Base-by-base conservation (phyloP, 2,329 filamentous ascomycete species). In the Colletotrichum destructivum region DNA sequence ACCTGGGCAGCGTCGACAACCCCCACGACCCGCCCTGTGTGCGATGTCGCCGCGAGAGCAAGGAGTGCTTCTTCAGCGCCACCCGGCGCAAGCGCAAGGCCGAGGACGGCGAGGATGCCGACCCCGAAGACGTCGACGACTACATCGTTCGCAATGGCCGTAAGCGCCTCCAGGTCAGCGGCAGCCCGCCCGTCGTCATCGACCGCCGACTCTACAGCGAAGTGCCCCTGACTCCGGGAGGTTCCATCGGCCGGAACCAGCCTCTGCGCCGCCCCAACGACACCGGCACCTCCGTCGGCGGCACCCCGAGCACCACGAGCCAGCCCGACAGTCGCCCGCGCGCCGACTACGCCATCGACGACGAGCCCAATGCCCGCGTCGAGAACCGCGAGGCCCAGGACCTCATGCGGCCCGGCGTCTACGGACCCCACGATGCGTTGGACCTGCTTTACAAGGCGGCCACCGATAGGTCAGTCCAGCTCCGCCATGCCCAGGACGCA, bases 51-150 rank as follows among this genome's bases (percentile, higher is more conserved):
- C 92, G 96, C 76, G 96, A 99, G 86, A 94, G 92, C 84, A 98
- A 98, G 82, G 93, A 98, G 78, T 99, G 96, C 86, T 97, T 93
- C 88, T 99, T 99, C 86, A 97, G 95, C 74, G 94, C 95, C 23
- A 98, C 95, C 42, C 89, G 96, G 62, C 91, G 96, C 79, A 98
- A 98, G 90, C 91, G 95, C 80, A 97, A 96, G 87, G 88, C 88
- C 59, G 90, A 87, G 75, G 86, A 93, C 75, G 89, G 84, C 77
- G 77, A 85, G 46, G 87, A 84, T 64, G 82, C 82, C 68, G 84
- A 86, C 69, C 80, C 79, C 56, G 71, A 75, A 64, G 81, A 82
- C 38, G 84, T 85, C 69, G 89, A 90, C 76, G 92, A 94, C 74
- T 94, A 94, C 80, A 89, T 92, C 70, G 80, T 92, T 42, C 89